Evolutionary conservation across 352 stramenopile species (phyloP).

Genomic region (Hyaloperonospora arabidopsidis): DNA sequence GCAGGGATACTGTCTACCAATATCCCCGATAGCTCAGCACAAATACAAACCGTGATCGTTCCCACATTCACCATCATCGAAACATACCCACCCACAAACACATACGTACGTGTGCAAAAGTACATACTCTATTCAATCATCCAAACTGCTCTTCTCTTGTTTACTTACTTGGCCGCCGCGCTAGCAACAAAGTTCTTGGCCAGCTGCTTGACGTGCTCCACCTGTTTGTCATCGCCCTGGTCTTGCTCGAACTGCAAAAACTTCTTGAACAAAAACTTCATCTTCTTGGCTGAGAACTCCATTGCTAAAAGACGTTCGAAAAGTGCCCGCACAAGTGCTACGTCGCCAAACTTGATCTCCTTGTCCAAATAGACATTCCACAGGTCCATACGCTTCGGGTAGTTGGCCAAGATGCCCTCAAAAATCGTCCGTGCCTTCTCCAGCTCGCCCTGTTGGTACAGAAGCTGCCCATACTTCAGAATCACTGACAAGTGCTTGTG

Average conservation of each 20-base stretch:
- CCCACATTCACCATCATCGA: too few species aligned
- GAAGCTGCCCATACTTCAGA: conserved; percentile 92
- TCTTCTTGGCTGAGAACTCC: conserved; percentile 95
- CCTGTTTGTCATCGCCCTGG: conserved; percentile 79
- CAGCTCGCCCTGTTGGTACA: conserved; percentile 90
- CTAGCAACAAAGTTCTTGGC: conserved; percentile 90
- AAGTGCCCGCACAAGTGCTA: conserved; percentile 78
- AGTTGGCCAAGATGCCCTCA: conserved; percentile 89
- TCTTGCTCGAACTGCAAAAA: conserved; percentile 91
- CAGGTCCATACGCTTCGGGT: conserved; percentile 94
- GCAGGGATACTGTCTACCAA: too few species aligned
- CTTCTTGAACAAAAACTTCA: conserved; percentile 98
- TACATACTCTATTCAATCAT: conserved; percentile 37
- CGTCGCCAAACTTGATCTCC: conserved; percentile 90
- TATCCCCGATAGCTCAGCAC: too few species aligned
- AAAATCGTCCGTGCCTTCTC: conserved; percentile 95
- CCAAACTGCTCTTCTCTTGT: conserved; percentile 4
- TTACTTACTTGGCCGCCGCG: conserved; percentile 40
- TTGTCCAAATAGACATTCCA: conserved; percentile 97
- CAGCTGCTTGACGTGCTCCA: conserved; percentile 91
- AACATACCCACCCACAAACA: too few species aligned
- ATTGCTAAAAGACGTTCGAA: conserved; percentile 89
- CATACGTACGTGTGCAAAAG: conserved; percentile 21
- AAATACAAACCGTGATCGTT: too few species aligned
- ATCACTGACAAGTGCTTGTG: conserved; percentile 94